These are phyloP conservation scores for Tricholoma matsutake DNA, from an alignment of 768 basidiomycete species.

Conservation along the genomic window DNA sequence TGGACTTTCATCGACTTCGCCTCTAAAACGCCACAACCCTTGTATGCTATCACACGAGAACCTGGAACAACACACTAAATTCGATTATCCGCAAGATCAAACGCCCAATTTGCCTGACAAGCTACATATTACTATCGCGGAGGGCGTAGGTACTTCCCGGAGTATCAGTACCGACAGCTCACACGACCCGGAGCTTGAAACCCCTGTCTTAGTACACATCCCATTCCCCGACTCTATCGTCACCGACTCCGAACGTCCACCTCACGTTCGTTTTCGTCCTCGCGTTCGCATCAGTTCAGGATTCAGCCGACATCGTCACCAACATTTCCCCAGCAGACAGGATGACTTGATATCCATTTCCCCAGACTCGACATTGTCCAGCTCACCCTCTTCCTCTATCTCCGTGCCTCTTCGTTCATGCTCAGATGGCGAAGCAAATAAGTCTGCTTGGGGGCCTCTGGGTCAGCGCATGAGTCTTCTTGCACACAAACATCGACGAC, in stretches of 20 bases:
- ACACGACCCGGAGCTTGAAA: conserved; percentile 13
- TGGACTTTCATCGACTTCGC: neutral
- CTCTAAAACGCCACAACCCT: conserved; percentile 2
- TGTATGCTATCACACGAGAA: conserved; percentile 16
- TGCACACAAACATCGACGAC: conserved; percentile 23
- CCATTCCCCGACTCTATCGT: conserved; percentile 6
- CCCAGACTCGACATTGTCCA: conserved; percentile 44
- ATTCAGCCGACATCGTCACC: conserved; percentile 44
- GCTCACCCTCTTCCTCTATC: conserved; percentile 76
- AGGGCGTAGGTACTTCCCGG: conserved; percentile 5
- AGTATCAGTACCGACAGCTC: conserved; percentile 14
- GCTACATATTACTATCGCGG: conserved; percentile 1
- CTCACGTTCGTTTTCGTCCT: conserved; percentile 63
- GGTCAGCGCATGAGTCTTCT: conserved; percentile 50
- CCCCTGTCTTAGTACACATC: conserved; percentile 8
- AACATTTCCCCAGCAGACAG: conserved; percentile 3
- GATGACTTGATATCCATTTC: conserved; percentile 18
- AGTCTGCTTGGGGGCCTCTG: conserved; percentile 59
- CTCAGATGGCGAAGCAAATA: conserved; percentile 41
- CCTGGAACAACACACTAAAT: conserved; percentile 10
- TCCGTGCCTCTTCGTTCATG: conserved; percentile 73
- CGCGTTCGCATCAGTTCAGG: conserved; percentile 79
- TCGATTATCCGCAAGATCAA: conserved; percentile 8
- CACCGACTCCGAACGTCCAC: conserved; percentile 14
- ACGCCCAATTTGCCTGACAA: neutral